Conservation (phyloP, 2,329 filamentous ascomycete genomes). For the Sclerotiophoma versabilis region DNA sequence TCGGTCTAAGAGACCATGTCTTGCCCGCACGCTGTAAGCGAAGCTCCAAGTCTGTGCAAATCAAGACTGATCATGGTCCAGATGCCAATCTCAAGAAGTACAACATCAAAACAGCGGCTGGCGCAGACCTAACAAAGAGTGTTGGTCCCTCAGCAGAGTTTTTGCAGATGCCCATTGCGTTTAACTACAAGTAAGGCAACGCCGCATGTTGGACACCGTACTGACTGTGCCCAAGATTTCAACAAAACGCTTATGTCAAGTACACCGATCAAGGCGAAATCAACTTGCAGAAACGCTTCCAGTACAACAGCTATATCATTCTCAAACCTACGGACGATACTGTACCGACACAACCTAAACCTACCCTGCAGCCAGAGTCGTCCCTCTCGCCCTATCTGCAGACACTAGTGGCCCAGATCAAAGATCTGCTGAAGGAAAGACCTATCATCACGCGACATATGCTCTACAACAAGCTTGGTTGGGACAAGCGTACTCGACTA, state of each 20-base stretch:
- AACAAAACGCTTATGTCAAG: conserved; percentile 82
- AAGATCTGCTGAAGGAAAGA: conserved; percentile 71
- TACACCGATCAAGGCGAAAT: conserved; percentile 55
- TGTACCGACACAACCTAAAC: conserved; percentile 67
- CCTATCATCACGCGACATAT: conserved; percentile 88
- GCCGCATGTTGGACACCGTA: background rate
- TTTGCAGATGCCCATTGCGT: conserved; percentile 75
- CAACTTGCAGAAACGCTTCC: conserved; percentile 38
- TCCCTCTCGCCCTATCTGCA: conserved; percentile 65
- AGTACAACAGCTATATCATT: conserved; percentile 54
- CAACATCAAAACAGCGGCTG: conserved; percentile 49
- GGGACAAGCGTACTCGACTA: conserved; percentile 62
- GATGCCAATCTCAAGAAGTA: conserved; percentile 69
- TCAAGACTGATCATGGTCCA: conserved; percentile 30
- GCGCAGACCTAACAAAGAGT: conserved; percentile 69
- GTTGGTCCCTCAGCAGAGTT: conserved; percentile 83
- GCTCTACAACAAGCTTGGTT: conserved; percentile 73
- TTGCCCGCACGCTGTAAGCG: conserved; percentile 72
- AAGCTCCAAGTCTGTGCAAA: background rate
- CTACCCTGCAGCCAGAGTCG: conserved; percentile 60
- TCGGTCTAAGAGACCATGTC: conserved; percentile 73
- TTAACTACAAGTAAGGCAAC: conserved; percentile 62
- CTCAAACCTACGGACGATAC: conserved; percentile 67
- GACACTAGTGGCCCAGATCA: conserved; percentile 69
- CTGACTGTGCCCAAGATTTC: conserved; percentile 64